Base-by-base conservation (phyloP, 2,329 filamentous ascomycete genomes). In the Verticillium tricorpus region DNA sequence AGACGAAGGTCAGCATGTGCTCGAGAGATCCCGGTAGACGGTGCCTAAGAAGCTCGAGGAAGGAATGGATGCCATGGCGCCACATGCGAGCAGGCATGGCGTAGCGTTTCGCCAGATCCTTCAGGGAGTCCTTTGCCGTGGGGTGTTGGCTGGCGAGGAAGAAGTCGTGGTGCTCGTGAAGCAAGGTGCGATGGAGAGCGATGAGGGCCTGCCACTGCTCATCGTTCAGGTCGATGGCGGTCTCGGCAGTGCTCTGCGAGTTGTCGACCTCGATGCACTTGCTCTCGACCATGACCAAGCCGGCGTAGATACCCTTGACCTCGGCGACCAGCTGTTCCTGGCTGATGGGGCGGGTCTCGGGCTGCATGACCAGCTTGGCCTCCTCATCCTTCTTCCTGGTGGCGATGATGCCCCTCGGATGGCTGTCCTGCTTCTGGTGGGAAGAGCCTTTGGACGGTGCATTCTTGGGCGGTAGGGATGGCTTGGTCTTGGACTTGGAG, bases 81-180 rank as follows among this genome's bases (percentile, higher is more conserved):
- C 95, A 98, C 91, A 98, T 95, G 0, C 94, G 81, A 0, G 91
- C 92, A 0, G 94, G 93, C 92, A 98, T 97, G 0, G 88, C 87
- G 67, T 97, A 97, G 64, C 95, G 95, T 0, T 84, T 83, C 0
- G 93, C 89, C 0, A 97, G 74, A 0, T 85, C 79, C 3, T 85
- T 82, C 0, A 98, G 72, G 0, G 88, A 85, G 0, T 82, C 81
- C 28, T 83, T 90, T 0, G 92, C 91, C 0, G 88, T 89, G 0
- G 92, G 93, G 69, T 98, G 93, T 67, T 97, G 93, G 0, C 87
- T 91, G 0, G 93, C 93, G 1, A 97, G 78, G 62, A 97, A 93
- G 69, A 94, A 94, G 64, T 94, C 91, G 62, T 93, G 89, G 62
- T 94, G 90, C 63, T 96, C 92, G 65, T 95, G 87, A 0, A 97